Conservation (phyloP, 2,329 filamentous ascomycete genomes). For the Mycosphaerelloides madeirae region DNA sequence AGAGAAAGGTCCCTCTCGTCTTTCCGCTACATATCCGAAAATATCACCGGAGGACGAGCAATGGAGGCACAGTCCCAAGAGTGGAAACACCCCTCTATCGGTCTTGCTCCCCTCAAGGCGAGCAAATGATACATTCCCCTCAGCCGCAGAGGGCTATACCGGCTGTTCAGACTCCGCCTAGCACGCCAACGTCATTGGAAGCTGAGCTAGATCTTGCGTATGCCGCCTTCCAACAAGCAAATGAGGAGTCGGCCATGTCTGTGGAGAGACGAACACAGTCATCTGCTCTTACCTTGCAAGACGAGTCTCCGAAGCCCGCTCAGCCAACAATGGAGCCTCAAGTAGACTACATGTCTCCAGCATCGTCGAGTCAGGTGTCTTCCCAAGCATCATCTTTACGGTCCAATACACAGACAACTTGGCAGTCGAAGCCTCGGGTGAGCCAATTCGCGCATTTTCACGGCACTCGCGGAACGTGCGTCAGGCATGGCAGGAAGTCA, state of each 20-base stretch:
- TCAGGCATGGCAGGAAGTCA: slow-evolving; percentile 29
- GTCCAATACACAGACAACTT: not conserved
- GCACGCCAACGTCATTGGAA: slow-evolving; percentile 3
- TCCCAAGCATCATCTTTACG: not conserved
- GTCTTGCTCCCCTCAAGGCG: slow-evolving; percentile 15
- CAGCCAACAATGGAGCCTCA: too few relatives aligned
- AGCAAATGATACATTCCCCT: slow-evolving; percentile 22
- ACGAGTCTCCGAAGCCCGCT: not conserved
- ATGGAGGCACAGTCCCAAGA: slow-evolving; percentile 16
- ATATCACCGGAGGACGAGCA: slow-evolving; percentile 22
- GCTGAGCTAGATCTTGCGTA: not conserved
- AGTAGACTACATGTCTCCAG: too few relatives aligned
- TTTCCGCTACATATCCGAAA: slow-evolving; percentile 27
- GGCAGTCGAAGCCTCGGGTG: not conserved
- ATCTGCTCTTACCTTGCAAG: not conserved
- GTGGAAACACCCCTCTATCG: slow-evolving; percentile 25
- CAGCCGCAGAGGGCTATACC: slow-evolving; percentile 18
- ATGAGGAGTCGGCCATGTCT: not conserved
- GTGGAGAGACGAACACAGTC: not conserved
- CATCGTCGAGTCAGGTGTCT: too few relatives aligned
- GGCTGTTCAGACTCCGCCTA: slow-evolving; percentile 4
- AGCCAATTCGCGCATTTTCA: slow-evolving; percentile 19
- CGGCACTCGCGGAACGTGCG: slow-evolving; percentile 25
- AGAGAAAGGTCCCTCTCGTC: slow-evolving; percentile 16
- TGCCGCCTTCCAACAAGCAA: not conserved